Conservation (phyloP, 1,284 basidiomycete genomes). For the Trichosporon sp. region DNA sequence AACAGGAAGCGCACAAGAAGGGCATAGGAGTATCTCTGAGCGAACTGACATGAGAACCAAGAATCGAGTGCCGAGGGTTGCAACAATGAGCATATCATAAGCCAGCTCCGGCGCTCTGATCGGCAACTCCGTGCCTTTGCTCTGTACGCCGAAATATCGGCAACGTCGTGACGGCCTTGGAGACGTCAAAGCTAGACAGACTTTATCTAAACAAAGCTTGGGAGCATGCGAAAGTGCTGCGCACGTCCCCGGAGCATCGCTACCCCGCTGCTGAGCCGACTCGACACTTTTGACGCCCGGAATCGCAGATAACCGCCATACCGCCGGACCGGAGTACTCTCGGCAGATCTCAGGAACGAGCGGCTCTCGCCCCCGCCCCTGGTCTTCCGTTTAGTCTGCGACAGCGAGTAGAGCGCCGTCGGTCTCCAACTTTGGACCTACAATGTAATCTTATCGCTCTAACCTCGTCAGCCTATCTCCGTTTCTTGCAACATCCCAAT, state of each 20-base stretch:
- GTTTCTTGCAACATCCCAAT: no score
- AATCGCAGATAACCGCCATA: neutral
- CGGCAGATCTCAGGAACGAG: neutral
- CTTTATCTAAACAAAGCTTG: neutral
- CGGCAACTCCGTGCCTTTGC: neutral
- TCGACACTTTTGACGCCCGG: neutral
- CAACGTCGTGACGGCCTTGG: neutral
- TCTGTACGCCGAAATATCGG: neutral
- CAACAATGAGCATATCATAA: neutral
- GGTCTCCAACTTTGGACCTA: neutral
- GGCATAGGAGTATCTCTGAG: neutral
- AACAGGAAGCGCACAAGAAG: neutral
- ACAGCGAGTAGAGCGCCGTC: neutral
- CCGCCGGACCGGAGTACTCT: neutral
- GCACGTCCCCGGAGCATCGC: neutral
- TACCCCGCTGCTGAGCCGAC: neutral
- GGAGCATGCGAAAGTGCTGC: neutral
- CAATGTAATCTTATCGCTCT: neutral
- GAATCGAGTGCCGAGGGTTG: no score
- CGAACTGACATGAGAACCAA: no score
- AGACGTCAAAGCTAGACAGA: neutral
- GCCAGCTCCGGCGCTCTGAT: neutral
- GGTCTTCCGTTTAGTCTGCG: neutral
- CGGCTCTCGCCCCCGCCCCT: neutral
- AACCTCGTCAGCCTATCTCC: no score